A percentile compares a stretch with the other conserved stretches of the same genome.
These are phyloP conservation scores for Neospermospora avenae DNA, from an alignment of 2,329 filamentous ascomycete species.

Conservation along the genomic window DNA sequence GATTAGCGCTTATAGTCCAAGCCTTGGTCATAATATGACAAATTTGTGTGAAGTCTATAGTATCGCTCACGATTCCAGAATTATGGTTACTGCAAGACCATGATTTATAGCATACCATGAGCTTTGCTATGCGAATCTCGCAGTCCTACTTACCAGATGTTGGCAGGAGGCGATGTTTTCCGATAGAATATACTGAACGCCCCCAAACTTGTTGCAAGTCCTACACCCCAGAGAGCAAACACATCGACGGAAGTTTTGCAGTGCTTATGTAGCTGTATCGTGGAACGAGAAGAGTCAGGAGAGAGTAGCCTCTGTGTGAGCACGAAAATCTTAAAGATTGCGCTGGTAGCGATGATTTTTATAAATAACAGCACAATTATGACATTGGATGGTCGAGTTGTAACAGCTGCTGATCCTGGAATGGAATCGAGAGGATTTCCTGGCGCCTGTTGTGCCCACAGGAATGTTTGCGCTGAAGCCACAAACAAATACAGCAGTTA, in stretches of 20 bases:
- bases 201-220: conserved; percentile 23
- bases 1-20: conserved; percentile 26
- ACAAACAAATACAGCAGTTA: conserved; percentile 22
- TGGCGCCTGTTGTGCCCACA: conserved; percentile 14
- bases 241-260: neutral
- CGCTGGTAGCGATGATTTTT: conserved; percentile 18
- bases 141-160: conserved; percentile 19
- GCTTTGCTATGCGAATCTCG: neutral
- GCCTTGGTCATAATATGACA: conserved; percentile 21
- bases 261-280: neutral
- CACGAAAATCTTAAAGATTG: conserved; percentile 17
- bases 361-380: conserved; percentile 17
- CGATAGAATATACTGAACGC: conserved; percentile 21
- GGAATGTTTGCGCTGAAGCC: conserved; percentile 18
- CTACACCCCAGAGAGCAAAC: conserved; percentile 14
- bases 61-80: conserved; percentile 15
- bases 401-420: conserved; percentile 15
- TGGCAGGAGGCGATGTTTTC: conserved; percentile 11
- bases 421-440: conserved; percentile 12
- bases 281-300: neutral
- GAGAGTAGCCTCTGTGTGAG: neutral
- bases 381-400: conserved; percentile 19
- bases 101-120: conserved; percentile 15
- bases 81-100: conserved; percentile 24
- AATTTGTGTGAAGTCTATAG: conserved; percentile 21